Evolutionary conservation across 148 eudicot genomes (phyloP), one percentile per base, ranked within the genome.

Genomic region (Vaccinium darrowii): DNA sequence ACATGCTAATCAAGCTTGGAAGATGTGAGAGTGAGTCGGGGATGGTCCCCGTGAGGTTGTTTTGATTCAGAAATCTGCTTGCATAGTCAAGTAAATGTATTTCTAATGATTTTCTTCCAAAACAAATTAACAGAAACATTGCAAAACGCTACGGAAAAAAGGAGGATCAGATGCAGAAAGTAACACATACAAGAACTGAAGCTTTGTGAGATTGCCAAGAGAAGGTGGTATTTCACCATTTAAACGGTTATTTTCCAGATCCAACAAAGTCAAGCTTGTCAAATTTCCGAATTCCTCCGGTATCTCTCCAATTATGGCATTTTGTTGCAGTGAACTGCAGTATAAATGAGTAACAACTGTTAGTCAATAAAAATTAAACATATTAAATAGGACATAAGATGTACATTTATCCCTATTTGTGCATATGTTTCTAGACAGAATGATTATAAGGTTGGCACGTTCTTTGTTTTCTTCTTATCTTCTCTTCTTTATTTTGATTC

Each of bases 161-260:
- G 60, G 75, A 49, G 56, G 78, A 62, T n/a, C 8, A 62, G 67
- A 62, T 23, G 16, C 18, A 89, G 88, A 86, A 82, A 80, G 87
- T 69, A 81, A 81, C 79, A 88, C 98, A 91, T 90, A 96, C 99
- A 96, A 85, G 88, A 89, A 92, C 85, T 89, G 91, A 86, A 96
- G 99, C 81, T 88, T 88, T 85, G 87, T 84, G 79, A 96, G 92
- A 86, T 93, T 94, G 78, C 95, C 97, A 76, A 96, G 89, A 79
- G 94, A 93, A 86, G 95, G 80, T 86, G 99, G 99, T 86, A 96
- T 93, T 91, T 85, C 94, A 83, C 95, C 99, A 84, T 89, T 88
- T 83, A 96, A 91, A 83, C 58, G 88, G 87, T 96, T 96, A 77
- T 91, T 86, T 60, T 91, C 98, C 84, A 96, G 90, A 89, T 96